A percentile compares a stretch with the other conserved stretches of the same genome.
phyloP scores from a whole-genome alignment of 176 grass and related monocot species.

The Pontederia paniculata region DNA sequence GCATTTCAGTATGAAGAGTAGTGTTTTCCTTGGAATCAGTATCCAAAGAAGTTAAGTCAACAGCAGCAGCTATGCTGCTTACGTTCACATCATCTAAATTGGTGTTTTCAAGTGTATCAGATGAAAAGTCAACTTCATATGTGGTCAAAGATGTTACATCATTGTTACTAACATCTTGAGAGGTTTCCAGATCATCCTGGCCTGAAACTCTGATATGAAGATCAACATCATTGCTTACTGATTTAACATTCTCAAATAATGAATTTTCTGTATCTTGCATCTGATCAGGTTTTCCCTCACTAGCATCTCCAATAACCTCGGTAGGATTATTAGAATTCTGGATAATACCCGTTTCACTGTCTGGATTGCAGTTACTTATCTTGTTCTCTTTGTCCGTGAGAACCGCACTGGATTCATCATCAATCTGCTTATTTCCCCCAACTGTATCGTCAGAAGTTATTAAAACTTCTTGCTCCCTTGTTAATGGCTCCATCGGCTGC shows the following conservation, averaged over 20 bases:
- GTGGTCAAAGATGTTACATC: neutral
- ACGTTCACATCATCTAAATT: neutral
- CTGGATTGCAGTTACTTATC: neutral
- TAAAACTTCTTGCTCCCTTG: slow-evolving; percentile 16
- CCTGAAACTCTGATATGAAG: neutral
- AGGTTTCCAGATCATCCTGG: slow-evolving; percentile 14
- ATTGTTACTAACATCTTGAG: slow-evolving; percentile 10
- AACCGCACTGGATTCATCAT: slow-evolving; percentile 16
- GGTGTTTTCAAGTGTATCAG: neutral
- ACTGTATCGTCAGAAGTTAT: slow-evolving; percentile 12
- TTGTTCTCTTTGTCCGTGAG: slow-evolving; percentile 10
- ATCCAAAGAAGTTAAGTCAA: neutral
- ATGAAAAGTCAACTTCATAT: neutral
- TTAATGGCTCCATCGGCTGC: slow-evolving; percentile 27
- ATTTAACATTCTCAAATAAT: neutral
- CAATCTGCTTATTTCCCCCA: neutral
- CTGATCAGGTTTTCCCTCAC: slow-evolving; percentile 5
- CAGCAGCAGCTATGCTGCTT: neutral
- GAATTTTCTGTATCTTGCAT: slow-evolving; percentile 6
- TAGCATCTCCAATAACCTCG: slow-evolving; percentile 14
- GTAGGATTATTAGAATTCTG: neutral
- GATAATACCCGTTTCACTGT: slow-evolving; percentile 13
- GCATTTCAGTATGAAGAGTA: slow-evolving; percentile 23
- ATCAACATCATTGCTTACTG: neutral
- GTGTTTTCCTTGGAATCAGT: slow-evolving; percentile 12